phyloP scores from a whole-genome alignment of 2,329 filamentous ascomycete species.

The Plectosphaerella cucumerina region DNA sequence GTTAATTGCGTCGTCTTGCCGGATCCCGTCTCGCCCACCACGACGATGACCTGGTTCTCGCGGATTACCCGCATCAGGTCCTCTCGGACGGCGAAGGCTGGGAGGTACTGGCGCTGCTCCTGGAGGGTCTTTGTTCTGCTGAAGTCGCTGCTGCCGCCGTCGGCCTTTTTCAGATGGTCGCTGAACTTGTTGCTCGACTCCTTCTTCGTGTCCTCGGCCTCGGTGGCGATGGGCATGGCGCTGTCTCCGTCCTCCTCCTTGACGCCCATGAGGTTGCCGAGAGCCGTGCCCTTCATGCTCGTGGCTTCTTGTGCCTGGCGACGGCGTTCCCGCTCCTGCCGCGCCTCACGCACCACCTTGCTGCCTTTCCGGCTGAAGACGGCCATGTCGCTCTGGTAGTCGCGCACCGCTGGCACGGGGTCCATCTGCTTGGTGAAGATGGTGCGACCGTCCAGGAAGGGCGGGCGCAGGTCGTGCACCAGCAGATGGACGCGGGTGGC shows the following conservation, averaged over 20 bases:
- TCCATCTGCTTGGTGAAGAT: slow-evolving; percentile 98
- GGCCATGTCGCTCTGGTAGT: slow-evolving; percentile 97
- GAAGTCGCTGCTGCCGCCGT: slow-evolving; percentile 81
- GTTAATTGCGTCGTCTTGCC: slow-evolving; percentile 97
- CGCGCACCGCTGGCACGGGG: slow-evolving; percentile 85
- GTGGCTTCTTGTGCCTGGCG: slow-evolving; percentile 95
- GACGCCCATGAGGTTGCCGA: slow-evolving; percentile 93
- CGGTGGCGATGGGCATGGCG: slow-evolving; percentile 70
- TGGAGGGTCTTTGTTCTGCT: slow-evolving; percentile 85
- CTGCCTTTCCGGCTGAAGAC: slow-evolving; percentile 96
- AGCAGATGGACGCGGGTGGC: slow-evolving; percentile 83
- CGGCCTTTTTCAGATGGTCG: slow-evolving; percentile 81
- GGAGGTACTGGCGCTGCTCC: slow-evolving; percentile 89
- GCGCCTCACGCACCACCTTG: slow-evolving; percentile 82
- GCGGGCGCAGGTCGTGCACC: slow-evolving; percentile 89
- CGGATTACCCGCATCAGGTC: slow-evolving; percentile 87
- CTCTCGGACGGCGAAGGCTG: slow-evolving; percentile 93
- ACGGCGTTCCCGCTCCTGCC: slow-evolving; percentile 89
- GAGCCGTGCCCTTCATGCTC: slow-evolving; percentile 81
- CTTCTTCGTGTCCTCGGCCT: slow-evolving; percentile 60
- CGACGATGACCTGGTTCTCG: slow-evolving; percentile 95
- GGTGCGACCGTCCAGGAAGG: slow-evolving; percentile 89
- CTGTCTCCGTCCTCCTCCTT: slow-evolving; percentile 93
- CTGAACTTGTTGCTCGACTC: slow-evolving; percentile 70
- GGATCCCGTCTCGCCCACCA: slow-evolving; percentile 94